Conservation (phyloP, 2,329 filamentous ascomycete genomes). For the Phaeophleospora eucalypticola region DNA sequence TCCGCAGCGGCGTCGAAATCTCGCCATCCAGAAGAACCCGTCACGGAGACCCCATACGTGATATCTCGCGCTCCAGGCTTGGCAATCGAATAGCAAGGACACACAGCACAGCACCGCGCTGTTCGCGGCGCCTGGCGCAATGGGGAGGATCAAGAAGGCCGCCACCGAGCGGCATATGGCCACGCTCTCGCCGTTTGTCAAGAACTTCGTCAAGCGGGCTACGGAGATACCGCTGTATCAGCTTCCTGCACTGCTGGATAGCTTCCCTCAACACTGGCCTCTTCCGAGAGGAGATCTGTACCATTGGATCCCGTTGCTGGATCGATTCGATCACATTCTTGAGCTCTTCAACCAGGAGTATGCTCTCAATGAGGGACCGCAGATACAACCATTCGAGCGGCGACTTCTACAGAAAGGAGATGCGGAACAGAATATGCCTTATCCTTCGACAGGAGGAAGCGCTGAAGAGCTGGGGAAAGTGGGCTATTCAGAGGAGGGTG, state of each 20-base stretch:
- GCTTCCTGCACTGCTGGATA: constrained; percentile 70
- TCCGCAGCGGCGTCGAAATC: neutral
- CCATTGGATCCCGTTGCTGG: constrained; percentile 93
- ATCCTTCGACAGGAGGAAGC: constrained; percentile 27
- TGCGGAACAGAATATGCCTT: constrained; percentile 42
- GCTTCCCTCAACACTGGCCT: constrained; percentile 86
- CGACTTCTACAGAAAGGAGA: constrained; percentile 60
- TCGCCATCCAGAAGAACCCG: neutral
- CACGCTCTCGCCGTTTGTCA: constrained; percentile 75
- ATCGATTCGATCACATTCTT: constrained; percentile 86
- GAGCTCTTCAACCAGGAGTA: constrained; percentile 79
- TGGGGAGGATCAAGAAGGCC: constrained; percentile 55
- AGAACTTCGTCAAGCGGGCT: constrained; percentile 70
- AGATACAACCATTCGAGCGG: constrained; percentile 69
- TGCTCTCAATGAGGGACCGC: constrained; percentile 72
- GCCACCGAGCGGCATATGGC: constrained; percentile 52
- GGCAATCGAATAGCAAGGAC: constrained; percentile 10
- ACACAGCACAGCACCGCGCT: constrained; percentile 15
- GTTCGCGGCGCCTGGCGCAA: constrained; percentile 30
- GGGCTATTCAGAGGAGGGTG: constrained; percentile 69
- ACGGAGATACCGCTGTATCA: constrained; percentile 67
- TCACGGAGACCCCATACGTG: neutral
- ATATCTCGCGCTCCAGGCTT: neutral
- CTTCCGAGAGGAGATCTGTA: constrained; percentile 94
- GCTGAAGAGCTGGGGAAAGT: constrained; percentile 30